Evolutionary conservation across 331 rosid genomes (phyloP), one percentile per base, ranked within the genome.

Genomic region (Cydonia oblonga): DNA sequence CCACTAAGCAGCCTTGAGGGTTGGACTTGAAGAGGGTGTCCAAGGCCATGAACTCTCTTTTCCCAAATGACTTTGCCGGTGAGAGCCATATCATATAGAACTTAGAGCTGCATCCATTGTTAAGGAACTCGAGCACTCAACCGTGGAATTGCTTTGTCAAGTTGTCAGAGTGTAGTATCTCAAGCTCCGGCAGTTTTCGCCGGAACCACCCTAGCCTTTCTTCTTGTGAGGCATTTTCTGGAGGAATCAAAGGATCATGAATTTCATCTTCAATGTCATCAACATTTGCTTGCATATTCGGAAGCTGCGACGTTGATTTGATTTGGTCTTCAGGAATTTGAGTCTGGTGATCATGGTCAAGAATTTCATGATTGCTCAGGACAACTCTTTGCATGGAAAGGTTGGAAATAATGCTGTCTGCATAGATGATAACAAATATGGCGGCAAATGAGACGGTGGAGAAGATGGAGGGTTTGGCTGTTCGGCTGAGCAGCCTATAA

Each of bases 11-110:
- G 7, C 72, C 77, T 40, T 42, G 5, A 14, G 69, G 77, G 33
- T 78, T 56, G 4, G 73, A 9, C 18, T 78, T 71, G 77, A 78
- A n/a, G 26, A 78, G 81, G 73, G 44, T 78, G 46, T 71, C 81
- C 26, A 65, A 2, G 13, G 68, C n/a, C 16, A 71, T 22, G 22
- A 71, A 30, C 1, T 64, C 67, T 15, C 56, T 52, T 26, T 22
- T 28, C 3, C 77, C 60, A 19, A 78, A 65, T 5, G 60, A 64
- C 30, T 62, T 71, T 0, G 81, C 72, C 2, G 73, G 73, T 3
- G 76, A 25, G 9, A 78, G 18, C 73, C 77, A 71, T 16, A 69
- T 65, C 77, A 71, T 65, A 57, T 53, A 71, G 73, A 78, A 59
- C 18, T 71, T 73, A 54, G 64, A 20, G 23, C 33, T 44, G 28